Evolutionary conservation across 371 early-diverging fungal genomes (phyloP).

Genomic region (Parasitella parasitica): DNA sequence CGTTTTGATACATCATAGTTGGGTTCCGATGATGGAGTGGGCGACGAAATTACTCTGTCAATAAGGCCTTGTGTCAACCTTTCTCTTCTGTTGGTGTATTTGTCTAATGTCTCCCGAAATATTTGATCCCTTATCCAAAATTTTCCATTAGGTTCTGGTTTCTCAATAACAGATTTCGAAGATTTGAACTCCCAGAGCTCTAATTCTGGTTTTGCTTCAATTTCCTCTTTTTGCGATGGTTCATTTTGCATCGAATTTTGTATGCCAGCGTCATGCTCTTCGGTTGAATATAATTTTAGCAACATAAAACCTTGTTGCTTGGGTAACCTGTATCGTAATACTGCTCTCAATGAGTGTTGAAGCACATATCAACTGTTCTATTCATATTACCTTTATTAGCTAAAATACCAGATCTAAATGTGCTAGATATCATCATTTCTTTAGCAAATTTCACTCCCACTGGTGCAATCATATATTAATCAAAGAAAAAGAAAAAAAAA

Average conservation of each 20-base stretch:
- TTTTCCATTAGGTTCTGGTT: no score
- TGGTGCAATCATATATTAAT: background rate
- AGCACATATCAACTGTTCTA: background rate
- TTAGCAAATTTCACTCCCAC: no score
- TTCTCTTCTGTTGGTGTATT: background rate
- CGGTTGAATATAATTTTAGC: background rate
- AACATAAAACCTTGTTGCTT: background rate
- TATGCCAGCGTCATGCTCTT: background rate
- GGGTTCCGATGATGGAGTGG: background rate
- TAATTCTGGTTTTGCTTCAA: background rate
- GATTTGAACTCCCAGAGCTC: background rate
- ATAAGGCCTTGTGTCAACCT: background rate
- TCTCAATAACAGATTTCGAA: background rate
- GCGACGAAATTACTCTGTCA: background rate
- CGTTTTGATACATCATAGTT: background rate
- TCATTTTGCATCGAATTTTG: background rate
- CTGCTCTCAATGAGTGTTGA: background rate
- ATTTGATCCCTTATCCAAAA: background rate
- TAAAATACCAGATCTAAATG: background rate
- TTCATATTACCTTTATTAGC: background rate
- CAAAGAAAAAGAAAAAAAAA: conserved; percentile 2
- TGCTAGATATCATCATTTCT: conserved; percentile 11
- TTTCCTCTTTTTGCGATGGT: background rate
- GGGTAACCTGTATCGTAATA: background rate
- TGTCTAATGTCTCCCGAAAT: conserved; percentile 3